Conservation (phyloP, 2,329 filamentous ascomycete species). For the Chaetothyriales sp. region DNA sequence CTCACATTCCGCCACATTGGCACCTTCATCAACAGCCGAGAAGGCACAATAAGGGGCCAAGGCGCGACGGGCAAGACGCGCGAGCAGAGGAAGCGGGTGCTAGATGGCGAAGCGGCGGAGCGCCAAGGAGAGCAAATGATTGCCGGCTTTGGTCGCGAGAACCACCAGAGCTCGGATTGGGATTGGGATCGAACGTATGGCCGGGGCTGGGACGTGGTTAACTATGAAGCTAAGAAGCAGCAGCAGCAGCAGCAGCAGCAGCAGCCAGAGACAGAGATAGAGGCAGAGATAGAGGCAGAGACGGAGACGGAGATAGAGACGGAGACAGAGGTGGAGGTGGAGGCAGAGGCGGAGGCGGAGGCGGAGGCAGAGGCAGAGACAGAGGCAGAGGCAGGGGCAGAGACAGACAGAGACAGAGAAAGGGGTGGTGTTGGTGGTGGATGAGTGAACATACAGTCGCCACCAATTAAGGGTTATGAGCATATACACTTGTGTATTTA, state of each 20-base stretch:
- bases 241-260: neutral
- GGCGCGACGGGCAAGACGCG: conserved; percentile 60
- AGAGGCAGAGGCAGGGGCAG: too few species aligned
- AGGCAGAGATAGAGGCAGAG: too few species aligned
- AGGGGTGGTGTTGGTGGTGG: too few species aligned
- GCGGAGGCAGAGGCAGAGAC: too few species aligned
- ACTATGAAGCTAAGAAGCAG: conserved; percentile 27
- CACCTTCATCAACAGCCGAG: conserved; percentile 60
- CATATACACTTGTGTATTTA: too few species aligned
- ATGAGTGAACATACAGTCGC: too few species aligned
- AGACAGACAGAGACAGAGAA: too few species aligned
- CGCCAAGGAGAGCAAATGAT: conserved; percentile 52
- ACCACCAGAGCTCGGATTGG: conserved; percentile 59
- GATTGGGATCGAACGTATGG: conserved; percentile 68
- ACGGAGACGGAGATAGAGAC: too few species aligned
- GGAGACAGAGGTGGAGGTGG: too few species aligned
- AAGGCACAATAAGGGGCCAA: conserved; percentile 73
- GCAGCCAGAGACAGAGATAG: too few species aligned
- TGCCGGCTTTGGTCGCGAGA: conserved; percentile 71
- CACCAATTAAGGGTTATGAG: too few species aligned
- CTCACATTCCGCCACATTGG: conserved; percentile 83
- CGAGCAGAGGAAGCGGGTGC: conserved; percentile 21
- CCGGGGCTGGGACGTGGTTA: conserved; percentile 62
- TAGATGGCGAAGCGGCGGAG: conserved; percentile 39
- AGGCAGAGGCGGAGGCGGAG: too few species aligned